phyloP scores from a whole-genome alignment of 306 rosid species.

The Prinsepia uniflora region DNA sequence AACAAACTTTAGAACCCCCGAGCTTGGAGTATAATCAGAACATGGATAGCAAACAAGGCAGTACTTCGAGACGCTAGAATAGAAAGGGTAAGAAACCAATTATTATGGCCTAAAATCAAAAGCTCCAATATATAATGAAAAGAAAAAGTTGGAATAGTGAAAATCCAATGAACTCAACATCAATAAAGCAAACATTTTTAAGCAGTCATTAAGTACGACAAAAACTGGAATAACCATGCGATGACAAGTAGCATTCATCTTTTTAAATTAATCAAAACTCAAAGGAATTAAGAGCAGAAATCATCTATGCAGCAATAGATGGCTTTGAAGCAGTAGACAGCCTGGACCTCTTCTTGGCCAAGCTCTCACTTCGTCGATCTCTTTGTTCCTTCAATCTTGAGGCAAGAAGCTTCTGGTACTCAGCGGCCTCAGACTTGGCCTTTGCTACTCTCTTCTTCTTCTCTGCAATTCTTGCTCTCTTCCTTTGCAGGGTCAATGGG shows the following conservation, averaged over 20 bases:
- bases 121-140: neutral
- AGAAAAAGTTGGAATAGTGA: neutral
- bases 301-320: conserved; percentile 36
- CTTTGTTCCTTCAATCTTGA: conserved; percentile 62
- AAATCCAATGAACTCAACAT: conserved; percentile 17
- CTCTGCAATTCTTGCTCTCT: conserved; percentile 50
- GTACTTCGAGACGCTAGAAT: neutral
- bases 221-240: neutral
- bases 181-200: conserved; percentile 5
- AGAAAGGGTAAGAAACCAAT: neutral
- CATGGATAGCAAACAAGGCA: too few species aligned
- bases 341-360: conserved; percentile 63
- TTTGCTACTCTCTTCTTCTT: conserved; percentile 59
- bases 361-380: conserved; percentile 57
- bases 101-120: neutral
- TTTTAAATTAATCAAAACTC: conserved; percentile 14
- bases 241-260: conserved; percentile 5
- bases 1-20: too few species aligned
- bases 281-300: neutral
- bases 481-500: conserved; percentile 60
- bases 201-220: conserved; percentile 9
- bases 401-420: conserved; percentile 61
- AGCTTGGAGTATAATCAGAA: too few species aligned
- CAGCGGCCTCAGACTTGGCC: conserved; percentile 54
- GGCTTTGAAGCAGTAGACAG: conserved; percentile 59